Evolutionary conservation across 176 grass and related monocot genomes (phyloP).

Genomic region (Bromus sterilis): DNA sequence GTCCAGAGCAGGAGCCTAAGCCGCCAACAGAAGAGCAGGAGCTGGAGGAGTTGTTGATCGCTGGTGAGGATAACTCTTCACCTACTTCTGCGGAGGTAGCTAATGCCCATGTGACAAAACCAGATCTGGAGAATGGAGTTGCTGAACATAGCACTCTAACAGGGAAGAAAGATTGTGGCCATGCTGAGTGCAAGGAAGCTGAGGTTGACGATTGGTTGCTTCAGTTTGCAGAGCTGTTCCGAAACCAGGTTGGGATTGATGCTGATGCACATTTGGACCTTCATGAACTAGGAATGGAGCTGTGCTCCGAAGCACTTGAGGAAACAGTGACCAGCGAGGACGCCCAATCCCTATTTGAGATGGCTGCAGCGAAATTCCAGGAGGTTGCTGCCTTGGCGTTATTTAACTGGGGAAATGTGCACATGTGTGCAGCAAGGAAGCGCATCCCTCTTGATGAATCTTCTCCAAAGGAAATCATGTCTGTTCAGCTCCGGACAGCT

Average conservation of each 20-base stretch:
- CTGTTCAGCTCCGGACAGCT: constrained; percentile 62
- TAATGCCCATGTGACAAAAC: constrained; percentile 25
- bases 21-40: constrained; percentile 48
- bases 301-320: constrained; percentile 90
- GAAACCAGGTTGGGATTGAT: constrained; percentile 94
- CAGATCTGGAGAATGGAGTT: constrained; percentile 16
- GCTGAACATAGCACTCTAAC: constrained; percentile 5
- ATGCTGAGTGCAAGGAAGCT: constrained; percentile 94
- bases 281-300: constrained; percentile 95
- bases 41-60: constrained; percentile 38
- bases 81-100: constrained; percentile 16
- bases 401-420: constrained; percentile 98
- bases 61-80: constrained; percentile 35
- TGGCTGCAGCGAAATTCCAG: constrained; percentile 89
- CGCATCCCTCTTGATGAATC: constrained; percentile 89
- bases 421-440: constrained; percentile 97
- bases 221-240: constrained; percentile 91
- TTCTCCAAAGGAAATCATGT: constrained; percentile 62
- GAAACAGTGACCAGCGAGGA: constrained; percentile 79
- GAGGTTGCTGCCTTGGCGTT: constrained; percentile 85
- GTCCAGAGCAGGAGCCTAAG: constrained; percentile 68
- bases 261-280: constrained; percentile 90
- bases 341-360: constrained; percentile 77
- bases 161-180: constrained; percentile 64
- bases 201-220: constrained; percentile 97